phyloP scores from a whole-genome alignment of 345 rosid species.

The Dovyalis caffra region DNA sequence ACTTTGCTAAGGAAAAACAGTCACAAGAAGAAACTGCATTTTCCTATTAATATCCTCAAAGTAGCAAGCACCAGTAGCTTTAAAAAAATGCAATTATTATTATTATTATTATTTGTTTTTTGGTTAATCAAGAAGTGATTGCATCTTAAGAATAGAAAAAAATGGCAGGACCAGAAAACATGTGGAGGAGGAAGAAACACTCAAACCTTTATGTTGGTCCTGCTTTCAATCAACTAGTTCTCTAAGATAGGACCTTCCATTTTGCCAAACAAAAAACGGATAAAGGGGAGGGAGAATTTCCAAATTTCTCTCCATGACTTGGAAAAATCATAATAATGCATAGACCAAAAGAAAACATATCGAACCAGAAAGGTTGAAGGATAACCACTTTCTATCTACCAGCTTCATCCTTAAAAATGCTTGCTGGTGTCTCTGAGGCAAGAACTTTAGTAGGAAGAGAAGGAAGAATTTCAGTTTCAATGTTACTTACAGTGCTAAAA shows the following conservation, averaged over 20 bases:
- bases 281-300: background rate
- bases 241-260: background rate
- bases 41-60: background rate
- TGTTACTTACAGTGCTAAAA: background rate
- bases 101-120: too few relatives aligned
- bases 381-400: background rate
- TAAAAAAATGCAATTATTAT: too few relatives aligned
- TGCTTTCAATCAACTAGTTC: background rate
- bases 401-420: background rate
- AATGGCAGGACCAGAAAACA: too few relatives aligned
- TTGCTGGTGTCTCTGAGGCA: background rate
- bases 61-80: background rate
- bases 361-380: background rate
- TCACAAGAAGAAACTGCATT: background rate
- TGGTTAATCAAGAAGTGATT: too few relatives aligned
- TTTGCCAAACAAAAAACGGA: background rate
- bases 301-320: background rate
- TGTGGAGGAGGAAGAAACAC: too few relatives aligned
- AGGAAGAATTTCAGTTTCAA: slow-evolving; percentile 1
- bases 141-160: too few relatives aligned
- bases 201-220: background rate
- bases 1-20: background rate
- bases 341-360: background rate
- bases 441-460: background rate
- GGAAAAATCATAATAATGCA: background rate